Percentiles rank a stretch among this genome's conserved stretches.
phyloP scores from a whole-genome alignment of 345 rosid genomes.

The Lumnitzera racemosa region DNA sequence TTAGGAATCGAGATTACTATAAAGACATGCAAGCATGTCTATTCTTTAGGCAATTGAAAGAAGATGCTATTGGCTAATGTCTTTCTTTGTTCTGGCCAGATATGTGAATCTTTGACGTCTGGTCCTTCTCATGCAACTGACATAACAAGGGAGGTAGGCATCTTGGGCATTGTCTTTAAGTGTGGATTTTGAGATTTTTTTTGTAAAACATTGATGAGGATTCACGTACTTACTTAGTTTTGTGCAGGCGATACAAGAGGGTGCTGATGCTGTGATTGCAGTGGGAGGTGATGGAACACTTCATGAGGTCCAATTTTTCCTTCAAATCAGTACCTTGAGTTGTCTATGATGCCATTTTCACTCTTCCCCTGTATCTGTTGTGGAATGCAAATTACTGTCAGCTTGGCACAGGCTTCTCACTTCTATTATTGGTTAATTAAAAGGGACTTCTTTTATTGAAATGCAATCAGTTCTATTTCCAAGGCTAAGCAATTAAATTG shows the following conservation, averaged over 20 bases:
- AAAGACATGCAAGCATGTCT: too few species aligned
- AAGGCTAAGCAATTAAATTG: too few species aligned
- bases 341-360: too few species aligned
- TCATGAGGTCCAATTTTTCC: conserved; percentile 56
- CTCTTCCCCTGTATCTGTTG: too few species aligned
- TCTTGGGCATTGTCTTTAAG: conserved; percentile 5
- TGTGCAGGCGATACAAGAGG: conserved; percentile 75
- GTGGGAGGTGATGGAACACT: conserved; percentile 99
- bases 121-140: conserved; percentile 94
- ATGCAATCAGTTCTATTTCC: too few species aligned
- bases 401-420: too few species aligned
- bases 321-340: background rate
- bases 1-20: too few species aligned
- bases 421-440: too few species aligned
- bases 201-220: background rate
- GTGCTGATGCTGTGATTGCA: conserved; percentile 95
- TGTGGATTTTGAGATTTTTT: background rate
- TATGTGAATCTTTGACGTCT: conserved; percentile 72
- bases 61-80: background rate
- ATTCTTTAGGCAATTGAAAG: too few species aligned
- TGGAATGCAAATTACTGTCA: too few species aligned
- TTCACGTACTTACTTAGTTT: background rate
- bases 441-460: too few species aligned
- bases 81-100: conserved; percentile 28
- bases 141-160: conserved; percentile 83